These are phyloP conservation scores for Malus hybrid DNA, from an alignment of 331 rosid species.

Conservation along the genomic window DNA sequence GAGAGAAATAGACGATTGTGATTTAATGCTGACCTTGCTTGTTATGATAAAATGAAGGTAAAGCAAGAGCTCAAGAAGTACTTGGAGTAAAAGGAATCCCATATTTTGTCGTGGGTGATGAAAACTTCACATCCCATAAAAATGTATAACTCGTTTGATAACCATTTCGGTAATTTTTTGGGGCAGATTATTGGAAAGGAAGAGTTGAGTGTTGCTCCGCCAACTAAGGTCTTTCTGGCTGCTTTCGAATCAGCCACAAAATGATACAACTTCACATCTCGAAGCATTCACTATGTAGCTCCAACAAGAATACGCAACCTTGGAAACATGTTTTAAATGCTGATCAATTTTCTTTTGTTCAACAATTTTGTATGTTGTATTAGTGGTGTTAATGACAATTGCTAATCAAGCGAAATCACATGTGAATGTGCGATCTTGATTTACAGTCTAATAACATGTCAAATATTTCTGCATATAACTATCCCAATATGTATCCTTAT, in stretches of 20 bases:
- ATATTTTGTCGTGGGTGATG: conserved; percentile 46
- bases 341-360: neutral
- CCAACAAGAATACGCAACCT: neutral
- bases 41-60: conserved; percentile 40
- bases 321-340: neutral
- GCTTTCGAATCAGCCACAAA: conserved; percentile 49
- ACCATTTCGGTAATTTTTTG: neutral
- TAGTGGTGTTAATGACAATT: neutral
- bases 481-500: neutral
- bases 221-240: conserved; percentile 59
- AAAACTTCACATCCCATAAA: neutral
- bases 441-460: neutral
- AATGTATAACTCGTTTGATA: neutral
- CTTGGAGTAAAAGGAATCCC: conserved; percentile 57
- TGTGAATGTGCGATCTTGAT: neutral
- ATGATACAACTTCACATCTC: conserved; percentile 11
- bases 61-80: conserved; percentile 51
- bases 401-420: neutral
- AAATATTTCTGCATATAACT: neutral
- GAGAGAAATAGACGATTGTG: neutral
- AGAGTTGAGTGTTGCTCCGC: conserved; percentile 56
- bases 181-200: conserved; percentile 60
- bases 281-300: neutral
- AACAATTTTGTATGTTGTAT: neutral
- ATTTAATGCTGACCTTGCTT: conserved; percentile 4